A percentile compares a stretch with the other conserved stretches of the same genome.
Evolutionary conservation across 2,329 filamentous ascomycete genomes (phyloP).

Genomic region (Alternaria sp.): DNA sequence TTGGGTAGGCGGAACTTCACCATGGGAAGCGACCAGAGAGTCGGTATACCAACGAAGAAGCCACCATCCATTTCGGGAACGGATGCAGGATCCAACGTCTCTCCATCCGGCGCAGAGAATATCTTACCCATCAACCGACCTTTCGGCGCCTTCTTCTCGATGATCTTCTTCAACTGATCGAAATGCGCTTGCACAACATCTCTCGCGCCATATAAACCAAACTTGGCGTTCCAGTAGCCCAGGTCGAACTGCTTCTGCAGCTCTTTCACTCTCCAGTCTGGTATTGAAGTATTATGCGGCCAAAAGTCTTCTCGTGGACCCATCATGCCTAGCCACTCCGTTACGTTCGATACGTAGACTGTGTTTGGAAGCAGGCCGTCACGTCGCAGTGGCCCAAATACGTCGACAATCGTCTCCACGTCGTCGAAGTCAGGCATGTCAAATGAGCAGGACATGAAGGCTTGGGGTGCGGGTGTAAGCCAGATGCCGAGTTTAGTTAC

Average conservation of each 20-base stretch:
- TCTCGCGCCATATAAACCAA: slow-evolving; percentile 56
- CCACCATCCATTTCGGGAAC: slow-evolving; percentile 43
- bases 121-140: slow-evolving; percentile 52
- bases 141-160: slow-evolving; percentile 49
- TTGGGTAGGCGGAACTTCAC: slow-evolving; percentile 45
- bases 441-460: slow-evolving; percentile 59
- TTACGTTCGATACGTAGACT: slow-evolving; percentile 58
- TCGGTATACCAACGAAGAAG: slow-evolving; percentile 45
- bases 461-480: slow-evolving; percentile 51
- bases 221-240: slow-evolving; percentile 58
- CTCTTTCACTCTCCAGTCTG: slow-evolving; percentile 57
- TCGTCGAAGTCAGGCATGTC: slow-evolving; percentile 59
- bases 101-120: slow-evolving; percentile 52
- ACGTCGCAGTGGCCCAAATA: slow-evolving; percentile 56
- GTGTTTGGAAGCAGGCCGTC: slow-evolving; percentile 56
- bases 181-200: slow-evolving; percentile 58
- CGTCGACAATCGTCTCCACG: slow-evolving; percentile 56
- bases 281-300: slow-evolving; percentile 56
- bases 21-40: slow-evolving; percentile 45
- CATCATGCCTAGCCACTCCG: slow-evolving; percentile 58
- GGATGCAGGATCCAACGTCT: slow-evolving; percentile 51
- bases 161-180: slow-evolving; percentile 51
- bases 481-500: slow-evolving; percentile 54
- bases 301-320: slow-evolving; percentile 57
- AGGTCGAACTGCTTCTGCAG: slow-evolving; percentile 54